Conservation (phyloP, 2,329 filamentous ascomycete genomes). For the Ophiostoma novo-ulmi region DNA sequence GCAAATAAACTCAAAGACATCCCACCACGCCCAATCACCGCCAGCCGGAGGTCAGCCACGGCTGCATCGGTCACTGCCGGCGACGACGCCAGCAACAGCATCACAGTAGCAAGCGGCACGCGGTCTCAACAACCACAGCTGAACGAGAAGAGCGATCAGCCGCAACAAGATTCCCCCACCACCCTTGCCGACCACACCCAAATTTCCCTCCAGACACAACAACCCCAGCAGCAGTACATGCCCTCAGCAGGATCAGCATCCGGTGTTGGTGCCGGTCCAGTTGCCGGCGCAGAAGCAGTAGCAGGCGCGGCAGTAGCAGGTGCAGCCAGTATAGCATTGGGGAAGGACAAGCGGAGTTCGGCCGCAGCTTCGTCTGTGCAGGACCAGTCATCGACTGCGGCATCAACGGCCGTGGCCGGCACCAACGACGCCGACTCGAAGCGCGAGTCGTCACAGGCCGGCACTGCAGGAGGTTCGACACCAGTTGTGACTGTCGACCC, state of each 20-base stretch:
- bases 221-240: conserved; percentile 28
- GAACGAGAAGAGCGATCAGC: conserved; percentile 47
- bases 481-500: conserved; percentile 43
- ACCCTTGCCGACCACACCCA: conserved; percentile 14
- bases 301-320: conserved; percentile 6
- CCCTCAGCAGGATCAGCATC: conserved; percentile 7
- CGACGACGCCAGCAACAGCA: conserved; percentile 42
- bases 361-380: conserved; percentile 40
- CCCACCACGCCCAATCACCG: conserved; percentile 50
- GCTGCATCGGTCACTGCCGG: conserved; percentile 27
- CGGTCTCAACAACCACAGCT: conserved; percentile 38
- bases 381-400: conserved; percentile 38
- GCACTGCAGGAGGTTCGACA: conserved; percentile 34
- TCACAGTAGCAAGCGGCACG: conserved; percentile 34
- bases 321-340: conserved; percentile 34
- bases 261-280: not conserved
- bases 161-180: conserved; percentile 13
- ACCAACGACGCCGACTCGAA: conserved; percentile 42
- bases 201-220: conserved; percentile 24
- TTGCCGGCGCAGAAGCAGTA: not conserved
- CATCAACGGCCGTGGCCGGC: conserved; percentile 25
- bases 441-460: conserved; percentile 35
- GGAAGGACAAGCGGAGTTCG: conserved; percentile 44
- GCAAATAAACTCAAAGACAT: conserved; percentile 54
- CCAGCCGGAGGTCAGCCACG: conserved; percentile 50